Percentiles rank a stretch among this genome's conserved stretches.
Conservation (phyloP, 768 basidiomycete species). For the Calvatia gigantea region DNA sequence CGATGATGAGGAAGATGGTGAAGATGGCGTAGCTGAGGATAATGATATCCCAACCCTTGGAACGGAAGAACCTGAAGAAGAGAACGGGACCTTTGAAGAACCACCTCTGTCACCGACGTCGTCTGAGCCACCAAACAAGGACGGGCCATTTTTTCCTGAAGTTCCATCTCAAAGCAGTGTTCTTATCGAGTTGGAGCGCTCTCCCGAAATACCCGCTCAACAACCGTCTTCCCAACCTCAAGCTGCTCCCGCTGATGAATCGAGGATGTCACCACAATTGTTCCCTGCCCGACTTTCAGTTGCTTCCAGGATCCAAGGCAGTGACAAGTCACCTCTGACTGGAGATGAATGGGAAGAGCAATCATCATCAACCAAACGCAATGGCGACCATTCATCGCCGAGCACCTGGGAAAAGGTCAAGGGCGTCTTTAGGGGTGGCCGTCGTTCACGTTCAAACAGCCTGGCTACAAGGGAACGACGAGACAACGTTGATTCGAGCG, state of each 20-base stretch:
- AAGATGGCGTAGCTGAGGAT: conserved; percentile 49
- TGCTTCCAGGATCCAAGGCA: conserved; percentile 51
- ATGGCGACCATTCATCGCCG: conserved; percentile 48
- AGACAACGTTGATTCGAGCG: conserved; percentile 67
- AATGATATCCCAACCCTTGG: conserved; percentile 29
- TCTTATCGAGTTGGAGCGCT: conserved; percentile 60
- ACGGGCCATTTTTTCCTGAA: conserved; percentile 43
- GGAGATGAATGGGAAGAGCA: conserved; percentile 52
- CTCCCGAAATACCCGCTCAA: conserved; percentile 45
- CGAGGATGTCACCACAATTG: conserved; percentile 45
- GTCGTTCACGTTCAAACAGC: conserved; percentile 79
- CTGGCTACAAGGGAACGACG: conserved; percentile 63
- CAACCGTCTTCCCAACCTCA: conserved; percentile 50
- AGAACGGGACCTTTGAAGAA: conserved; percentile 47
- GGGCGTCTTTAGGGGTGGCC: conserved; percentile 63
- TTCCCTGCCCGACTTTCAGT: conserved; percentile 63
- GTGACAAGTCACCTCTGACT: conserved; percentile 54
- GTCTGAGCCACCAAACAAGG: conserved; percentile 41
- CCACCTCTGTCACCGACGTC: conserved; percentile 51
- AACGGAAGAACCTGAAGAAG: conserved; percentile 30
- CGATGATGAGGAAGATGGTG: conserved; percentile 54
- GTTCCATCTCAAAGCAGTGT: conserved; percentile 60
- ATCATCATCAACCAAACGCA: conserved; percentile 48
- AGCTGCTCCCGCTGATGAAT: conserved; percentile 32
- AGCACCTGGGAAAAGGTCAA: conserved; percentile 75